A percentile compares a stretch with the other conserved stretches of the same genome.
phyloP scores from a whole-genome alignment of 305 asterid genomes.

The Rubia balearica region DNA sequence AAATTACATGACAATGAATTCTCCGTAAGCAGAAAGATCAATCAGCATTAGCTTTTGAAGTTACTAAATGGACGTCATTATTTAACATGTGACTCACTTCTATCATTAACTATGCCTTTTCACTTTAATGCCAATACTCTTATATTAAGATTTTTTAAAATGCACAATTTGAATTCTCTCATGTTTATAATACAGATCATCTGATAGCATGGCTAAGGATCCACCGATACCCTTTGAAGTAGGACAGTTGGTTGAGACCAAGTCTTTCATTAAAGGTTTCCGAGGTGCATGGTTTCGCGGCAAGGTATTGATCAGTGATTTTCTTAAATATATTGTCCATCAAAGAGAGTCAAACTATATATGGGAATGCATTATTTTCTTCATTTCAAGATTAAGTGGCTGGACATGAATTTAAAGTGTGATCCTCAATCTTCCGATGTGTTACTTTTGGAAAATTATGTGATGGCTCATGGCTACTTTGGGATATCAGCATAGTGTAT shows the following conservation, averaged over 20 bases:
- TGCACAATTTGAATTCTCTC: neutral
- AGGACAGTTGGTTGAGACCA: neutral
- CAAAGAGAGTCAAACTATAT: no score
- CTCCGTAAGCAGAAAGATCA: no score
- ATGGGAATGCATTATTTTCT: neutral
- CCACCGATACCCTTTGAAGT: neutral
- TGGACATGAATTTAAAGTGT: no score
- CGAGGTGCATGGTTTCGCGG: slow-evolving; percentile 11
- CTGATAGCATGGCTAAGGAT: neutral
- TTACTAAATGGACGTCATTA: no score
- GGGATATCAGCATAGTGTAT: neutral
- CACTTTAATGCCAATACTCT: neutral
- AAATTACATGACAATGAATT: no score
- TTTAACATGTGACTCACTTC: no score
- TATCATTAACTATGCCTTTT: no score
- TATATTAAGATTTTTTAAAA: neutral
- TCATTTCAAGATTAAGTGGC: neutral
- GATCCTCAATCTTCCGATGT: neutral
- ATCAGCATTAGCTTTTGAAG: no score
- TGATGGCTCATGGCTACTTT: neutral
- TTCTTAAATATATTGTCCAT: neutral
- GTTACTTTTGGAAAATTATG: neutral
- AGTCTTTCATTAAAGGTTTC: neutral
- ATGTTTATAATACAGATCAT: neutral
- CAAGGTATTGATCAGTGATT: neutral